A percentile compares a stretch with the other conserved stretches of the same genome.
phyloP scores from a whole-genome alignment of 2,329 filamentous ascomycete genomes.

The Myotisia sp. region DNA sequence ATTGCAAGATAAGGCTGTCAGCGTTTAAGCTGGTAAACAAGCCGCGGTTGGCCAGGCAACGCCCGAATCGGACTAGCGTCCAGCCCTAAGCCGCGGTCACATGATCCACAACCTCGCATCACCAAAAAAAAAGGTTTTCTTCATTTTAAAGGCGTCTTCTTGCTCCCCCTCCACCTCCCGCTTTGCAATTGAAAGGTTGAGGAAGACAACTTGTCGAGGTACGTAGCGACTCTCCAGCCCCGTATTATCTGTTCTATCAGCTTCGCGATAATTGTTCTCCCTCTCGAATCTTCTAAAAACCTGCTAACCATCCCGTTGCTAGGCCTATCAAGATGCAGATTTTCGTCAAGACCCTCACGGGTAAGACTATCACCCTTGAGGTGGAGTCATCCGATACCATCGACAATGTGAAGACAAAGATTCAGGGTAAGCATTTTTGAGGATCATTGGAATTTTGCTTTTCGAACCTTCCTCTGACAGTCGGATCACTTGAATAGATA shows the following conservation, averaged over 20 bases:
- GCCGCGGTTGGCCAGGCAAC: conserved; percentile 12
- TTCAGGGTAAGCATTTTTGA: conserved; percentile 43
- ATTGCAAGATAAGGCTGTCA: too few relatives aligned
- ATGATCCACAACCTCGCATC: conserved; percentile 24
- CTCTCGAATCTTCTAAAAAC: too few relatives aligned
- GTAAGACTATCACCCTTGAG: conserved; percentile 99
- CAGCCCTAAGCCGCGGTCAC: conserved; percentile 6
- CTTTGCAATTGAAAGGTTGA: conserved; percentile 36
- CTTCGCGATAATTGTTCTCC: too few relatives aligned
- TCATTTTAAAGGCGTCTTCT: too few relatives aligned
- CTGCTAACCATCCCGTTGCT: too few relatives aligned
- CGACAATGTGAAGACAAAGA: conserved; percentile 99
- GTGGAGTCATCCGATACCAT: conserved; percentile 99
- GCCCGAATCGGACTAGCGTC: conserved; percentile 9
- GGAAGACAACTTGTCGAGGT: conserved; percentile 51
- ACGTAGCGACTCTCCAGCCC: too few relatives aligned
- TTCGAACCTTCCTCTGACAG: background rate
- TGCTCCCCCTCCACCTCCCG: conserved; percentile 22
- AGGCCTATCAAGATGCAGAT: conserved; percentile 39
- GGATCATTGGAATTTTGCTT: background rate
- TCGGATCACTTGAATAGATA: conserved; percentile 52
- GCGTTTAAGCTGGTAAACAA: conserved; percentile 10
- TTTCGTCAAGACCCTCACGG: conserved; percentile 64
- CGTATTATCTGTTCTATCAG: too few relatives aligned
- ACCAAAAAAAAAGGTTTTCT: background rate